A percentile compares a stretch with the other conserved stretches of the same genome.
These are phyloP conservation scores for Fonsecaea pugnacius DNA, from an alignment of 2,329 filamentous ascomycete species.

Conservation along the genomic window DNA sequence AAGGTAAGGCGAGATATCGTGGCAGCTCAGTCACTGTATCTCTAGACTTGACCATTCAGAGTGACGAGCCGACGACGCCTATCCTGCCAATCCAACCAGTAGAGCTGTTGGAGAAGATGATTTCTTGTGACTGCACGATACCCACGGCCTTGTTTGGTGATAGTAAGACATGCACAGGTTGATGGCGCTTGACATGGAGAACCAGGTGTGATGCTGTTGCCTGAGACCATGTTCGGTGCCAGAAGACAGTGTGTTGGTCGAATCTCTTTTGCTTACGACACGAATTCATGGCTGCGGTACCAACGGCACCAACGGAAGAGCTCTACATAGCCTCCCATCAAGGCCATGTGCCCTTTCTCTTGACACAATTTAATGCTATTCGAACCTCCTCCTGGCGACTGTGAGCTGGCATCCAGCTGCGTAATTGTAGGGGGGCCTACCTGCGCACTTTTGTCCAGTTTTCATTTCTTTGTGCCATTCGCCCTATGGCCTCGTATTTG, in stretches of 20 bases:
- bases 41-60: constrained; percentile 46
- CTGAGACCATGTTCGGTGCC: constrained; percentile 5
- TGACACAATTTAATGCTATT: constrained; percentile 9
- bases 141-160: constrained; percentile 20
- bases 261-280: constrained; percentile 5
- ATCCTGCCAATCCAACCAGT: neutral
- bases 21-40: constrained; percentile 88
- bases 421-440: neutral
- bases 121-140: constrained; percentile 20
- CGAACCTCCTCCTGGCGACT: neutral
- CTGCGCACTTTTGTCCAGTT: neutral
- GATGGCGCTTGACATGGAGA: constrained; percentile 13
- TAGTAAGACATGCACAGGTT: constrained; percentile 13
- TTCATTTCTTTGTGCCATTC: neutral
- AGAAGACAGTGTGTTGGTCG: neutral
- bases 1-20: constrained; percentile 79
- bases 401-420: constrained; percentile 17
- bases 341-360: neutral
- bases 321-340: constrained; percentile 3
- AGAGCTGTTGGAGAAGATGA: neutral
- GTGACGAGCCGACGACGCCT: neutral
- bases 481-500: neutral
- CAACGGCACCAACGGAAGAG: neutral
- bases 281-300: neutral
- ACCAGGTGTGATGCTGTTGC: constrained; percentile 24